Base-by-base conservation (phyloP, 129 eudicot species). In the Ambrosia artemisiifolia region DNA sequence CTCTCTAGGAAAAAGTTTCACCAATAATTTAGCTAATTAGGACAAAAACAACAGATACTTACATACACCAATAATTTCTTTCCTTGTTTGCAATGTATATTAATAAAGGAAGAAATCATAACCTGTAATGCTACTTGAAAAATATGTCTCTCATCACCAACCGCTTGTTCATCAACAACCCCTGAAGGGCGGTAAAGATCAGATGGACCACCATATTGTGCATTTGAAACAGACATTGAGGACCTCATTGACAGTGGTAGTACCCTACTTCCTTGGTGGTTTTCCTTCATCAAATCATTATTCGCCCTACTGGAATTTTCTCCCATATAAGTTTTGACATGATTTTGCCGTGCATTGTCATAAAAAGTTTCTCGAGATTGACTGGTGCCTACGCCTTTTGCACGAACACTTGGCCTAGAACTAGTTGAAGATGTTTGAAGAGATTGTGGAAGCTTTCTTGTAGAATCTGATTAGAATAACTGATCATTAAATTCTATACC, bases 81-180 rank as follows among this genome's bases (percentile, higher is more conserved):
- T 32, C 5, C 17, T 5, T 11, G 6, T 16, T 48, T 49, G n/a
- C 9, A 6, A 19, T 24, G 66, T 18, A 13, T 69, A 16, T 16
- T 62, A 34, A 34, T 63, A 14, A 8, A 14, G n/a, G 35, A 18
- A 53, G 9, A 5, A 63, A 43, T 33, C 12, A 43, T 16, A 70
- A 91, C 97, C 91, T 84, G 93, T 75, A 91, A 54, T 76, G 96
- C 96, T 49, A 87, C 88, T 83, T 86, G 89, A 70, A 72, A 85
- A 63, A 88, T 82, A 40, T 80, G 78, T 63, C 93, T 84, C 78
- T 91, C 97, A 72, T 88, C 97, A 65, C 34, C 62, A 49, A 57
- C 72, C 13, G 70, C 78, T 78, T 71, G 77, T 78, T 91, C 89
- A 79, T 85, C 89, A 72, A 63, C 83, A 11, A 76, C 51, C 56